Conservation (phyloP, 2,329 filamentous ascomycete genomes). For the Trichoderma atroviride region DNA sequence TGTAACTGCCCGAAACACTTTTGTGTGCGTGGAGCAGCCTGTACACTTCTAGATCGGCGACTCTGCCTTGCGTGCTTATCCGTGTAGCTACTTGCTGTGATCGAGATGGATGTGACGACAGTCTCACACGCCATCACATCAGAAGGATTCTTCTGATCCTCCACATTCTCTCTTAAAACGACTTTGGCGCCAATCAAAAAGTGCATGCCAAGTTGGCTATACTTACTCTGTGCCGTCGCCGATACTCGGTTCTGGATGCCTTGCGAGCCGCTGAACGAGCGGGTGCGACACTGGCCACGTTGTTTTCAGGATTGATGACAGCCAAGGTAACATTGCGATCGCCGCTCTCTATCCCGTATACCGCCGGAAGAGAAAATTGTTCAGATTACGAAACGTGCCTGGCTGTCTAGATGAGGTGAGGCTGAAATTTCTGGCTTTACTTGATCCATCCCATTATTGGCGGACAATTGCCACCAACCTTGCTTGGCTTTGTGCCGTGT, state of each 20-base stretch:
- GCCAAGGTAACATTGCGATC: no score
- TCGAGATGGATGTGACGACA: not conserved
- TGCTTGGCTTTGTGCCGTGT: not conserved
- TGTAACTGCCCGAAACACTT: not conserved
- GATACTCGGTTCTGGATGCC: not conserved
- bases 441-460: no score
- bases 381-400: no score
- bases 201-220: no score
- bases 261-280: not conserved
- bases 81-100: not conserved
- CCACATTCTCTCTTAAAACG: not conserved
- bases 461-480: no score
- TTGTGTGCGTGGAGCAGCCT: not conserved
- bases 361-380: no score
- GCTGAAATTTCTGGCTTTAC: no score
- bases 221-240: no score
- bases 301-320: not conserved
- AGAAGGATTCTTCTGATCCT: not conserved
- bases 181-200: not conserved
- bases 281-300: not conserved
- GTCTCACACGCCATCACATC: not conserved
- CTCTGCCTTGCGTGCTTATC: not conserved
- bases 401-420: no score
- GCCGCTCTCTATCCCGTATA: no score
- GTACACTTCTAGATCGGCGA: not conserved